These are phyloP conservation scores for Trichodelitschia bisporula DNA, from an alignment of 495 filamentous ascomycete species.

Conservation along the genomic window DNA sequence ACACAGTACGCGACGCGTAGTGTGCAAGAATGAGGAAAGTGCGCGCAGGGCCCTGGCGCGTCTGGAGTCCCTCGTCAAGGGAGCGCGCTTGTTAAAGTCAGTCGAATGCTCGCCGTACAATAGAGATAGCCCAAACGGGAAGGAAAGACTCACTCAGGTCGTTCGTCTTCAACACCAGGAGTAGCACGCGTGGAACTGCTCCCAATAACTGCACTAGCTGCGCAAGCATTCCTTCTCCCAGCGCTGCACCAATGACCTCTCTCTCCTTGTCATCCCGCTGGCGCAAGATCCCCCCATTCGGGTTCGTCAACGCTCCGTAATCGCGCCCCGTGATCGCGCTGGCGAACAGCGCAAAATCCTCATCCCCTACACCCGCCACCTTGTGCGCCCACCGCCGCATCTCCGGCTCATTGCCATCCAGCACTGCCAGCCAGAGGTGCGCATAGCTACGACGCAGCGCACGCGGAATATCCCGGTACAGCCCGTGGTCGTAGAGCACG, in stretches of 20 bases:
- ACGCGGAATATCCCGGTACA: conserved; percentile 79
- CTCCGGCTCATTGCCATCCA: conserved; percentile 54
- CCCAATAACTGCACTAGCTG: conserved; percentile 74
- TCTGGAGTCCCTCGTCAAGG: conserved; percentile 84
- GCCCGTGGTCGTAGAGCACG: conserved; percentile 91
- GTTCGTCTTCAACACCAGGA: conserved; percentile 95
- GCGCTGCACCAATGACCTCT: conserved; percentile 49
- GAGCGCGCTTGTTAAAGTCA: conserved; percentile 34
- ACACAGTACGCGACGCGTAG: conserved; percentile 77
- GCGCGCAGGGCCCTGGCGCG: conserved; percentile 61
- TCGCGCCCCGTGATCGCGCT: conserved; percentile 92
- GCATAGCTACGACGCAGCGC: conserved; percentile 67
- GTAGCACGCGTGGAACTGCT: conserved; percentile 71
- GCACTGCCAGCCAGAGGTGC: conserved; percentile 90
- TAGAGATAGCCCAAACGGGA: background rate
- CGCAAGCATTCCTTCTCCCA: conserved; percentile 70
- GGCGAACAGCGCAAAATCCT: conserved; percentile 88
- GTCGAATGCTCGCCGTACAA: conserved; percentile 4
- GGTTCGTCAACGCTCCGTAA: conserved; percentile 41
- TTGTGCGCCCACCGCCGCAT: conserved; percentile 80
- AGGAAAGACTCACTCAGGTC: conserved; percentile 43
- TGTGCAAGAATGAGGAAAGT: conserved; percentile 84
- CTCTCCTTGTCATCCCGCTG: conserved; percentile 50
- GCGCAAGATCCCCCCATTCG: conserved; percentile 21
- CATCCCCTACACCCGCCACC: conserved; percentile 72